Evolutionary conservation across 257 asterid genomes (phyloP).

Genomic region (Pogostemon cablin): DNA sequence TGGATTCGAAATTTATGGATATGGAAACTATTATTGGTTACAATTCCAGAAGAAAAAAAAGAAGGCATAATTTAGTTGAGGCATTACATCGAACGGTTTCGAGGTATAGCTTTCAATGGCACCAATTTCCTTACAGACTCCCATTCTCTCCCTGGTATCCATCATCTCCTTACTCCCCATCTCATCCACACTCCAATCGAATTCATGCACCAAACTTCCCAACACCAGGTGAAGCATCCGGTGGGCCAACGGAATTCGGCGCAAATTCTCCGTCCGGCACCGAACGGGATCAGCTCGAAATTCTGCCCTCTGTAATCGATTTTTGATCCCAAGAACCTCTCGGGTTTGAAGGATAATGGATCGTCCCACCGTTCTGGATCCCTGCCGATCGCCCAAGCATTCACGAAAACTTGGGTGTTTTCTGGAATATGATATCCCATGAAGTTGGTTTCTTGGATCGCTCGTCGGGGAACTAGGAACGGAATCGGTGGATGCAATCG

Average conservation of each 20-base stretch:
- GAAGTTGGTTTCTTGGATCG: slow-evolving; percentile 46
- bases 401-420: slow-evolving; percentile 53
- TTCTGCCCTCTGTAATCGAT: slow-evolving; percentile 62
- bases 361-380: slow-evolving; percentile 58
- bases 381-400: slow-evolving; percentile 68
- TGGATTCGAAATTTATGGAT: too few relatives aligned
- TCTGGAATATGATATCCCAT: slow-evolving; percentile 53
- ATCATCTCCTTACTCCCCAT: slow-evolving; percentile 24
- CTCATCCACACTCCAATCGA: slow-evolving; percentile 57
- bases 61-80: background rate
- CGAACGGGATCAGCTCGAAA: slow-evolving; percentile 62
- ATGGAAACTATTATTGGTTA: background rate
- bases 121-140: slow-evolving; percentile 52
- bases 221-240: slow-evolving; percentile 63
- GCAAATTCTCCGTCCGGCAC: slow-evolving; percentile 64
- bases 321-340: slow-evolving; percentile 54
- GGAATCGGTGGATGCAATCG: slow-evolving; percentile 64
- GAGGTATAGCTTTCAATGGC: slow-evolving; percentile 48
- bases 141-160: slow-evolving; percentile 59
- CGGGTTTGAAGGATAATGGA: slow-evolving; percentile 54
- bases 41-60: background rate
- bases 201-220: slow-evolving; percentile 58
- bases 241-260: slow-evolving; percentile 61
- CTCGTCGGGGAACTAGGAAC: slow-evolving; percentile 54
- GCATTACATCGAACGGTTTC: slow-evolving; percentile 28